Percentiles rank a stretch among this genome's conserved stretches.
phyloP scores from a whole-genome alignment of 1,284 basidiomycete genomes.

The Cerioporus squamosus region DNA sequence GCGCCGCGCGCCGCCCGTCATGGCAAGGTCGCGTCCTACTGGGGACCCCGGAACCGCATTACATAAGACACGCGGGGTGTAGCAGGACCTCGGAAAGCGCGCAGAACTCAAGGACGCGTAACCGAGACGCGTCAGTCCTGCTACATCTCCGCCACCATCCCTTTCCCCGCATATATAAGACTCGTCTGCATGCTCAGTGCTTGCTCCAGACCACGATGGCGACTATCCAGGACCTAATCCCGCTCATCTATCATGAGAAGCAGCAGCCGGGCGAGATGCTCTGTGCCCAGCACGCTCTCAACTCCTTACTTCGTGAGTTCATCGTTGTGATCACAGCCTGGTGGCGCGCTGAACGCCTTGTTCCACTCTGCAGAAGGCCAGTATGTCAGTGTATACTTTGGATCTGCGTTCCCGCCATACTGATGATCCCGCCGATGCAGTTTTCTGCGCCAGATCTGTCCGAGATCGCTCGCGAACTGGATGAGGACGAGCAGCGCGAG shows the following conservation, averaged over 20 bases:
- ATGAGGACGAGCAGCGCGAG: conserved; percentile 43
- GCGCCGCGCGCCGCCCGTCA: conserved; percentile 6
- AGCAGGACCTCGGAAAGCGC: conserved; percentile 24
- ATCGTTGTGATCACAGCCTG: background rate
- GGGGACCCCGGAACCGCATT: conserved; percentile 21
- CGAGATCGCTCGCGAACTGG: conserved; percentile 73
- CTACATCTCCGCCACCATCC: conserved; percentile 6
- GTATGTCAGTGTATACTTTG: conserved; percentile 54
- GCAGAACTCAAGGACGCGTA: conserved; percentile 24
- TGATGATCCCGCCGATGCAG: conserved; percentile 40
- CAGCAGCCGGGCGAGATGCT: conserved; percentile 81
- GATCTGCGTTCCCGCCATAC: conserved; percentile 11
- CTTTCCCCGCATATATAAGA: background rate
- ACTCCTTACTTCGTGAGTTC: conserved; percentile 74
- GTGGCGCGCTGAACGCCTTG: background rate
- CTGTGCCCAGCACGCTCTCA: conserved; percentile 86
- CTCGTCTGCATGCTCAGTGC: background rate
- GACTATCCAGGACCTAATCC: conserved; percentile 55
- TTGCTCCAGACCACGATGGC: conserved; percentile 46
- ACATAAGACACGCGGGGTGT: conserved; percentile 42
- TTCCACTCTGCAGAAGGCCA: conserved; percentile 55
- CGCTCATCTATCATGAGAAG: conserved; percentile 74
- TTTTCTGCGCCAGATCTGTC: conserved; percentile 89
- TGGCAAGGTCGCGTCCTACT: conserved; percentile 7
- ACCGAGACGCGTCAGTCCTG: conserved; percentile 31